Base-by-base conservation (phyloP, 441 rosid species). In the Mallotus repandus region DNA sequence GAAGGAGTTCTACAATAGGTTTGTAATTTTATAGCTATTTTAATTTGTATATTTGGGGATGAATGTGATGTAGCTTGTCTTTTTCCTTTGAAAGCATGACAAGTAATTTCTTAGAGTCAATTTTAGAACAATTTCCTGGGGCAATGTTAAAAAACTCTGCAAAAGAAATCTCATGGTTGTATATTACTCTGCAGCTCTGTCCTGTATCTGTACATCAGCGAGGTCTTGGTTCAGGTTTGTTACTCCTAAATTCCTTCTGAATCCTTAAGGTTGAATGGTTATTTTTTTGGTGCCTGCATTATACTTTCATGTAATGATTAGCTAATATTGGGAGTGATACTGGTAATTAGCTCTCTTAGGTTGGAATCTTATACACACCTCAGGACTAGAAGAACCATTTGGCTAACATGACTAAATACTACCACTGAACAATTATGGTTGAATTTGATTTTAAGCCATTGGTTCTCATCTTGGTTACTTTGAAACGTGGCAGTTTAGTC, bases 141-240 rank as follows among this genome's bases (percentile, higher is more conserved):
- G 35, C 14, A 2, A 48, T 56, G 12, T 38, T 14, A 74, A 15
- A 65, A 66, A 68, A 56, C 52, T 67, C 54, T 22, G 53, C 21
- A 54, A 70, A 49, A 59, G 48, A 35, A 49, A 66, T 69, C 81
- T 85, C 68, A 86, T 76, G 45, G 16, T 72, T 77, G 15, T 76
- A 50, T 65, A 66, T 74, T 70, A 43, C 67, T 79, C 66, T 78
- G 87, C 97, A 97, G 99, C 70, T 85, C 86, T 77, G 76, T 82
- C 48, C 89, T 92, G 68, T 89, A 92, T 84, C 80, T 91, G 63
- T 97, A 91, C 85, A 70, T 86, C 56, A 89, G 98, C 77, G 91
- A 91, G 85, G 89, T 92, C 80, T 69, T 82, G 68, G 85, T 79
- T 79, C 97, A 97, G 99, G 99, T 97, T 78, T 82, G 87, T 82